Percentiles rank a stretch among this genome's conserved stretches.
phyloP scores from a whole-genome alignment of 2,329 filamentous ascomycete genomes.

The Fusarium kyushuense region DNA sequence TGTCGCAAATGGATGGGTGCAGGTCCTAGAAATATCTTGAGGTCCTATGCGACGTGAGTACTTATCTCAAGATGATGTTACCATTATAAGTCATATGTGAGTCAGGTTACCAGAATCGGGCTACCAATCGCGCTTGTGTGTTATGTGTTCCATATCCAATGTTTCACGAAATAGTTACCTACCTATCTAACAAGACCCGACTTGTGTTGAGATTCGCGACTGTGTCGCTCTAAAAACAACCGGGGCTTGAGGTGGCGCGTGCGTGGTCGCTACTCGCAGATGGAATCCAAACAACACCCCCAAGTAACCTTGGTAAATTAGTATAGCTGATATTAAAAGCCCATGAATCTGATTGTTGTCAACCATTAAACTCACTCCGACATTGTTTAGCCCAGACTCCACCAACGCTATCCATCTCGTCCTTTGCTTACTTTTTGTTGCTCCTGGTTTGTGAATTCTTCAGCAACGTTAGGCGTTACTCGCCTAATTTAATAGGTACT shows the following conservation, averaged over 20 bases:
- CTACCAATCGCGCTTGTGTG: not conserved
- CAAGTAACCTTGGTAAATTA: constrained; percentile 16
- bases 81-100: not conserved
- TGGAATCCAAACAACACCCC: constrained; percentile 8
- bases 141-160: not conserved
- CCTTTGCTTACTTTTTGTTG: not conserved
- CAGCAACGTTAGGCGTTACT: not conserved
- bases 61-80: not conserved
- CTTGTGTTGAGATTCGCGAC: constrained; percentile 10
- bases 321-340: not conserved
- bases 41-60: not conserved
- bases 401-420: not conserved
- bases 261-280: constrained; percentile 31
- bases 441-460: not conserved
- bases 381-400: constrained; percentile 6
- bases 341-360: not conserved
- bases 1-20: not conserved
- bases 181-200: not conserved
- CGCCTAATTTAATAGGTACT: not conserved
- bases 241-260: constrained; percentile 30
- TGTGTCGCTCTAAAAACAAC: constrained; percentile 21
- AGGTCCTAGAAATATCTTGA: not conserved
- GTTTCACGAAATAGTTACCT: not conserved
- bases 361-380: constrained; percentile 25
- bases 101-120: not conserved